Evolutionary conservation across 140 eudicot species (phyloP), one percentile per base, ranked within the genome.

Genomic region (Senecio squalidus): DNA sequence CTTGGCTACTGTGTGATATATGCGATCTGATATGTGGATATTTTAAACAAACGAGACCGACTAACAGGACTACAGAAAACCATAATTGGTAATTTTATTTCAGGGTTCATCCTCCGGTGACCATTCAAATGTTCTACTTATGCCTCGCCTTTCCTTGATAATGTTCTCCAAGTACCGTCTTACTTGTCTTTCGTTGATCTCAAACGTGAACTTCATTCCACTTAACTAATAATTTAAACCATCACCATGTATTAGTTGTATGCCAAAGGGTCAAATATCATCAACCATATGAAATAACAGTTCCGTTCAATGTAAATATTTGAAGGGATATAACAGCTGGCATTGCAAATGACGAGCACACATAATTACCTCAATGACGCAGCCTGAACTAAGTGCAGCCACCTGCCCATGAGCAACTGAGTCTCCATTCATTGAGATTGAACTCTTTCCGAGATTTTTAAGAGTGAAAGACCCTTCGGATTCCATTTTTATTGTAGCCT

Each of bases 401-500:
- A 49, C 55, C 62, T 81, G 77, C 50, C 89, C 94, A 52, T 36
- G 63, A 47, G 58, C 69, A 40, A 84, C 58, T 9, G 76, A 30
- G 30, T 52, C 58, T 41, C 83, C 89, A 50, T 78, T 78, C 36
- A 84, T 80, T 0, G 64, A 74, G 16, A 88, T 79, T 38, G 77
- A 49, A 71, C 79, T 62, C 77, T 74, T 84, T 38, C 96, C 96
- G 33, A 84, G 60, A 69, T 88, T 88, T 70, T 68, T 73, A 18
- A 88, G 30, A 29, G 34, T 63, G 78, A 88, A 88, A 24, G 84
- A 67, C 39, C 94, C 96, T 71, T 84, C 77, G 14, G 65, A 46
- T 25, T 81, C 96, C 96, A 88, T 73, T 76, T 77, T 84, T 68
- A 88, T 81, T 22, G 49, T 74, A 61, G 83, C 96, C 94, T 84